phyloP scores from a whole-genome alignment of 805 yeast species.

The Torulaspora quercuum region DNA sequence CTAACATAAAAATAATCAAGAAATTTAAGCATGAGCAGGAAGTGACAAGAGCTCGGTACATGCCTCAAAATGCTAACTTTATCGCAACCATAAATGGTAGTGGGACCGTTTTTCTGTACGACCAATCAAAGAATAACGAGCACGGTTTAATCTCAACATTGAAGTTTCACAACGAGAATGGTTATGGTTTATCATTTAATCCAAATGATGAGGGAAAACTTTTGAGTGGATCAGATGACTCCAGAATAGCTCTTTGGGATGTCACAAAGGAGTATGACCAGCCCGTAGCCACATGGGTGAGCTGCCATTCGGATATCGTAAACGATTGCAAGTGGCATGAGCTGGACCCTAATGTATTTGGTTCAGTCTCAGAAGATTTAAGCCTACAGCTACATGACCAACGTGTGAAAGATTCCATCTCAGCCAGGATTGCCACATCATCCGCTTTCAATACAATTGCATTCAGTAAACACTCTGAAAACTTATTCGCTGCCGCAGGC shows the following conservation, averaged over 20 bases:
- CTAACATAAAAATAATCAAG: conserved; percentile 58
- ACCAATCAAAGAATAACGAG: conserved; percentile 33
- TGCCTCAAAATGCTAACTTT: conserved; percentile 55
- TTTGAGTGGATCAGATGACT: conserved; percentile 65
- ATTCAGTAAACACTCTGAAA: conserved; percentile 57
- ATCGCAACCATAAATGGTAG: conserved; percentile 66
- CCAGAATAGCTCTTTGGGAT: conserved; percentile 61
- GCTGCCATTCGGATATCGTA: conserved; percentile 54
- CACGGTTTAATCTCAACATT: conserved; percentile 35
- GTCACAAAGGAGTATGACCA: conserved; percentile 32
- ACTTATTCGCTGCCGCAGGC: conserved; percentile 67
- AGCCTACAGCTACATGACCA: conserved; percentile 53
- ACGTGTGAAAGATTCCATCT: conserved; percentile 36
- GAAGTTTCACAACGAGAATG: conserved; percentile 59
- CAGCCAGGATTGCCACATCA: conserved; percentile 30
- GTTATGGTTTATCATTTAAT: conserved; percentile 74
- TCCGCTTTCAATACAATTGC: conserved; percentile 58
- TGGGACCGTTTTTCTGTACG: conserved; percentile 59
- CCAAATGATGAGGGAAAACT: conserved; percentile 46
- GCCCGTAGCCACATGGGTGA: conserved; percentile 26
- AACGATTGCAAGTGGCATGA: conserved; percentile 76
- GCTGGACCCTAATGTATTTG: conserved; percentile 50
- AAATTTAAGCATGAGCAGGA: conserved; percentile 62
- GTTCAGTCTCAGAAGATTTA: conserved; percentile 72
- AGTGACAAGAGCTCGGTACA: conserved; percentile 66